Conservation (phyloP, 306 rosid species). For the Glycyrrhiza uralensis region DNA sequence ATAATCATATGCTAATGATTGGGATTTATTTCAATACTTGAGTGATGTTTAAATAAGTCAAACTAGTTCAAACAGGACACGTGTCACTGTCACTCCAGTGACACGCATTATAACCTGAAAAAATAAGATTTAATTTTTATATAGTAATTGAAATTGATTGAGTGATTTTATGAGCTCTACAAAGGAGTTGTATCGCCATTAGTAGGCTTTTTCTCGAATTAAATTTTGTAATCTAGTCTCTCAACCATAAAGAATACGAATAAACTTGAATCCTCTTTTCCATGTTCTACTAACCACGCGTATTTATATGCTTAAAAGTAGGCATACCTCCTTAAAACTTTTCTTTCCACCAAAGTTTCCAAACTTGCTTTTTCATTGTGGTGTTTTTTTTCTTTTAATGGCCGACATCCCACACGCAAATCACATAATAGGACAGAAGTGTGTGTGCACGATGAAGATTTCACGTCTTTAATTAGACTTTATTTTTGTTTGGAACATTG, state of each 20-base stretch:
- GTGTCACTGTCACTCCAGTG: too few relatives aligned
- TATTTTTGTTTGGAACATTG: not conserved
- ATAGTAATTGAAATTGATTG: too few relatives aligned
- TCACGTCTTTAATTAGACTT: not conserved
- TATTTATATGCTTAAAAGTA: conserved; percentile 2
- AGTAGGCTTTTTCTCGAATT: too few relatives aligned
- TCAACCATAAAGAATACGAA: too few relatives aligned
- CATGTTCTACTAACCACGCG: not conserved
- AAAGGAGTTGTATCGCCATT: too few relatives aligned
- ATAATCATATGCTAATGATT: not conserved
- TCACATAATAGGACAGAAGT: conserved; percentile 4
- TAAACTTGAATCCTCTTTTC: too few relatives aligned
- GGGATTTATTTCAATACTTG: too few relatives aligned
- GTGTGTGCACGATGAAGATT: not conserved
- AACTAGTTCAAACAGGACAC: too few relatives aligned
- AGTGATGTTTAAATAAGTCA: not conserved
- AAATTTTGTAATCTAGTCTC: too few relatives aligned
- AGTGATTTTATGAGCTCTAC: too few relatives aligned
- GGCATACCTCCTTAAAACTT: not conserved
- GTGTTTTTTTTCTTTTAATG: not conserved
- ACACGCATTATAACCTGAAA: too few relatives aligned
- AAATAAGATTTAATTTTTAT: too few relatives aligned
- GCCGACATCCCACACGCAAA: not conserved
- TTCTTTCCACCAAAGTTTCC: not conserved
- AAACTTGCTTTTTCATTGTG: not conserved